Percentiles rank a stretch among this genome's conserved stretches.
Conservation (phyloP, 495 filamentous ascomycete species). For the Podospora anserina region DNA sequence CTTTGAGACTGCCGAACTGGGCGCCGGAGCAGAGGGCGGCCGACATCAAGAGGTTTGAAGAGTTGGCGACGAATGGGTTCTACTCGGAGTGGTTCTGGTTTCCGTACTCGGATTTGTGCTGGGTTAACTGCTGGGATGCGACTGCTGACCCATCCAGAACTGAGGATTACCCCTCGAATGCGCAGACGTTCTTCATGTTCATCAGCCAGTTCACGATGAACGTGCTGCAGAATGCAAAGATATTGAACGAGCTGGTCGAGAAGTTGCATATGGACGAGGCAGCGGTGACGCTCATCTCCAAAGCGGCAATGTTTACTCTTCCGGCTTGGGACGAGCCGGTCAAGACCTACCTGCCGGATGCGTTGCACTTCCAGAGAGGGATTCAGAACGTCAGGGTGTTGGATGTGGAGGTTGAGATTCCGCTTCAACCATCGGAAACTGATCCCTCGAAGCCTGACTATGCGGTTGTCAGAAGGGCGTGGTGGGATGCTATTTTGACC, state of each 20-base stretch:
- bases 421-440: neutral
- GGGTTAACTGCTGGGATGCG: slow-evolving; percentile 52
- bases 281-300: slow-evolving; percentile 22
- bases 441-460: neutral
- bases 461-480: neutral
- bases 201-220: slow-evolving; percentile 29
- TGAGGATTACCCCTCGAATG: slow-evolving; percentile 42
- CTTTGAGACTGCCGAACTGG: neutral
- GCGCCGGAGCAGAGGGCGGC: neutral
- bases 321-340: slow-evolving; percentile 33
- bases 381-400: slow-evolving; percentile 54
- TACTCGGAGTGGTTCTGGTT: slow-evolving; percentile 59
- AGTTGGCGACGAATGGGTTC: slow-evolving; percentile 42
- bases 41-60: slow-evolving; percentile 28
- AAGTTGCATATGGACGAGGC: slow-evolving; percentile 16
- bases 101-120: slow-evolving; percentile 44
- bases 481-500: slow-evolving; percentile 50
- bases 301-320: slow-evolving; percentile 40
- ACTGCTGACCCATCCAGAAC: slow-evolving; percentile 12
- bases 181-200: slow-evolving; percentile 45
- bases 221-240: slow-evolving; percentile 21
- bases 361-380: slow-evolving; percentile 52
- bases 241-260: slow-evolving; percentile 19
- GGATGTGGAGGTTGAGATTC: slow-evolving; percentile 10
- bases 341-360: slow-evolving; percentile 48